These are phyloP conservation scores for Leptographium radiaticola DNA, from an alignment of 2,329 filamentous ascomycete genomes.

Conservation along the genomic window DNA sequence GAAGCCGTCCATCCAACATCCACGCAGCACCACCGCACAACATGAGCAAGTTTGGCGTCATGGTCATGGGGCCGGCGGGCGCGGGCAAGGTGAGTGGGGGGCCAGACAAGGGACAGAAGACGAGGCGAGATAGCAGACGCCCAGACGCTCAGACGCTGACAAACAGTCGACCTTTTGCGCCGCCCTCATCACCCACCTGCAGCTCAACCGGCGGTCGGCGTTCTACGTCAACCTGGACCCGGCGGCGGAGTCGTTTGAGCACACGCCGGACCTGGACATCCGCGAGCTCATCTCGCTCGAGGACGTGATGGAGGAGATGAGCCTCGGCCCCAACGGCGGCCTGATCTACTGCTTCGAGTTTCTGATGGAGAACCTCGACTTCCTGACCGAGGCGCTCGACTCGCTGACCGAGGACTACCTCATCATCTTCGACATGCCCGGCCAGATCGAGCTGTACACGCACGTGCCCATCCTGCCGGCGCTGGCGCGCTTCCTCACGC, in stretches of 20 bases:
- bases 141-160: too few relatives aligned
- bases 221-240: constrained; percentile 99
- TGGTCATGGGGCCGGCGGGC: constrained; percentile 93
- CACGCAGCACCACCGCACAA: not conserved
- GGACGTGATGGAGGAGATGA: constrained; percentile 94
- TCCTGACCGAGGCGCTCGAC: constrained; percentile 74
- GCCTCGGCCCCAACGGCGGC: constrained; percentile 80
- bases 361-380: constrained; percentile 86
- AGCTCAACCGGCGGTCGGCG: constrained; percentile 79
- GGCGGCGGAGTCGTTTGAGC: constrained; percentile 83
- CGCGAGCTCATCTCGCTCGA: constrained; percentile 86
- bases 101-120: too few relatives aligned
- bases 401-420: constrained; percentile 86
- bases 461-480: constrained; percentile 86
- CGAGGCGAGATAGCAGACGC: too few relatives aligned
- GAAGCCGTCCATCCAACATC: not conserved
- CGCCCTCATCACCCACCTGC: constrained; percentile 82
- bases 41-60: constrained; percentile 90
- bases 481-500: constrained; percentile 68
- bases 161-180: constrained; percentile 81
- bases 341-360: constrained; percentile 97
- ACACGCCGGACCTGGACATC: constrained; percentile 87
- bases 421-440: constrained; percentile 97
- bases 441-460: constrained; percentile 96
- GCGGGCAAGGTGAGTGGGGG: constrained; percentile 62